Evolutionary conservation across 306 rosid species (phyloP), one percentile per base, ranked within the genome.

Genomic region (Vachellia collinsii): DNA sequence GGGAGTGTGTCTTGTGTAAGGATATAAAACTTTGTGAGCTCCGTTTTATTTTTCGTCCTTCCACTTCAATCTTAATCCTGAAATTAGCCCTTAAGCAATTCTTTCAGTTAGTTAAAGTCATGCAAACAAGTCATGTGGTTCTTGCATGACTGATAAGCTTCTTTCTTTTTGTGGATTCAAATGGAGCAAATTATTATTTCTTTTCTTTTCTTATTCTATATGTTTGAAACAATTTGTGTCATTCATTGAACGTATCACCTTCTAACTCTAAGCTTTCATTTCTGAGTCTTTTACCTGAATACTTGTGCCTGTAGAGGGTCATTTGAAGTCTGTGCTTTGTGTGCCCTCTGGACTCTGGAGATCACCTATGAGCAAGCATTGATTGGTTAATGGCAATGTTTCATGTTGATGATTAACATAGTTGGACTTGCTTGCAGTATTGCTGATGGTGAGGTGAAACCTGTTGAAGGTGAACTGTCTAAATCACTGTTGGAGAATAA

Each of bases 401-500:
- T 17, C 65, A 23, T 65, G 74, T 43, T 76, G 61, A 41, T 36
- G 38, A 56, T 29, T 74, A 67, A 80, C 75, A 70, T 84, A 1
- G 37, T 78, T 29, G 62, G 3, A 66, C 76, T 63, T 65, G 64
- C 74, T 70, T 87, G 82, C 77, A 96, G 99, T 90, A 88, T 93
- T 82, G 87, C 80, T 66, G 93, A 87, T 63, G 97, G 93, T 48
- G 93, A 93, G 80, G 90, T 87, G 73, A 96, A 90, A 85, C 59
- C 87, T 59, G 86, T 92, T 11, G 98, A 93, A 75, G 92, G 92
- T 70, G 99, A 93, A 79, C 89, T 93, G 80, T 89, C 93, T 47
- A 96, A 96, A 74, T 92, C 94, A 83, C 72, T 88, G 81, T 78
- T 96, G 88, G 98, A 93, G 90, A 96, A 96, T 88, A 90, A 86